Evolutionary conservation across 2,329 filamentous ascomycete species (phyloP).

Genomic region (Cladosporium sp.): DNA sequence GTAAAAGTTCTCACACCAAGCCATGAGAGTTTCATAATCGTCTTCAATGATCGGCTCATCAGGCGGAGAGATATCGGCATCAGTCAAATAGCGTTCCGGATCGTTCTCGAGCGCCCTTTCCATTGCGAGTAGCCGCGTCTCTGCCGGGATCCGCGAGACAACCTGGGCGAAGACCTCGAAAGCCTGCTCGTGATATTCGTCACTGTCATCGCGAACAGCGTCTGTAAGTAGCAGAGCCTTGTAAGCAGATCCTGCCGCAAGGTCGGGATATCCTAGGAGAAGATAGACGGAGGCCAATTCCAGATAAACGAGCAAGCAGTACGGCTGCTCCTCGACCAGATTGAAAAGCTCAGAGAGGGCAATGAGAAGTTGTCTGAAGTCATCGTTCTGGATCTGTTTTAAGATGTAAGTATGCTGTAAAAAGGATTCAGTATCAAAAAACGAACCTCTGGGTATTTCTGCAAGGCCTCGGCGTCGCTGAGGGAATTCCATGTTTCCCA

Average conservation of each 20-base stretch:
- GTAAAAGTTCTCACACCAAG: slow-evolving; percentile 12
- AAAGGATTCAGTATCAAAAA: no score
- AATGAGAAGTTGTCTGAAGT: slow-evolving; percentile 6
- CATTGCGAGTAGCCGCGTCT: slow-evolving; percentile 7
- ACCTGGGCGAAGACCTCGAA: slow-evolving; percentile 33
- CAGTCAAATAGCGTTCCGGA: slow-evolving; percentile 9
- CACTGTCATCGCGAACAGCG: slow-evolving; percentile 71
- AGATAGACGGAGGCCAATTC: slow-evolving; percentile 69
- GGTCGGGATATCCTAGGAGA: slow-evolving; percentile 78
- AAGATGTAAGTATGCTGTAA: not conserved
- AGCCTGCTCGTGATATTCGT: slow-evolving; percentile 75
- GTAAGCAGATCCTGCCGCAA: slow-evolving; percentile 87
- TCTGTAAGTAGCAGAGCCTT: slow-evolving; percentile 83
- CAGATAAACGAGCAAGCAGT: slow-evolving; percentile 23
- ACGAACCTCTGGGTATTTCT: slow-evolving; percentile 8
- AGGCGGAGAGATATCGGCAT: slow-evolving; percentile 1
- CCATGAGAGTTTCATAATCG: slow-evolving; percentile 8
- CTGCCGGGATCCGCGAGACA: slow-evolving; percentile 6
- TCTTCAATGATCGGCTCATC: slow-evolving; percentile 8
- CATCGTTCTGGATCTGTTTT: slow-evolving; percentile 4
- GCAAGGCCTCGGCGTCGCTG: slow-evolving; percentile 5
- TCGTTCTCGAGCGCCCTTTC: slow-evolving; percentile 6
- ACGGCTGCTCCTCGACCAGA: slow-evolving; percentile 13
- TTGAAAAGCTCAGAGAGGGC: slow-evolving; percentile 5
- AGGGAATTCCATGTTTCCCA: slow-evolving; percentile 9